Evolutionary conservation across 2,329 filamentous ascomycete species (phyloP), one percentile per base, ranked within the genome.

Genomic region (Hymenoscyphus linearis): DNA sequence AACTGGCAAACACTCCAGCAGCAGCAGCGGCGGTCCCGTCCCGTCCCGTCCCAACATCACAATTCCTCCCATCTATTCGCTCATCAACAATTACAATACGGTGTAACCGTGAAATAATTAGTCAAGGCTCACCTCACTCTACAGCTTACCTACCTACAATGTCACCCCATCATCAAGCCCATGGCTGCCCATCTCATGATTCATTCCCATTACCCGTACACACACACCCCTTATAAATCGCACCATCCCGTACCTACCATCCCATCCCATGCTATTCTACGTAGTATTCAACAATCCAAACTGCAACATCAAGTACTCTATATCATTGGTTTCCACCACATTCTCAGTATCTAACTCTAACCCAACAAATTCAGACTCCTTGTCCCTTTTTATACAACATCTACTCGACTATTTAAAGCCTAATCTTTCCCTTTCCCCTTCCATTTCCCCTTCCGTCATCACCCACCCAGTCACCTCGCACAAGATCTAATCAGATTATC

Each of bases 371-470:
- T n/a, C n/a, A n/a, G n/a, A n/a, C n/a, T n/a, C n/a, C n/a, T n/a
- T n/a, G n/a, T n/a, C n/a, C n/a, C n/a, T n/a, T n/a, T n/a, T n/a
- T n/a, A n/a, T n/a, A n/a, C n/a, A n/a, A n/a, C n/a, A n/a, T n/a
- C n/a, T n/a, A n/a, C n/a, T n/a, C n/a, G n/a, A n/a, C 40, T 47
- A 47, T 47, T 47, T 47, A 47, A 47, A 47, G n/a, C 40, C 40
- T 47, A 47, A n/a, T n/a, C n/a, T n/a, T n/a, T n/a, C n/a, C n/a
- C n/a, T n/a, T n/a, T n/a, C n/a, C n/a, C n/a, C n/a, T n/a, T n/a
- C n/a, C n/a, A n/a, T n/a, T n/a, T n/a, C n/a, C n/a, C n/a, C n/a
- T n/a, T n/a, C n/a, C n/a, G n/a, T n/a, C n/a, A n/a, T n/a, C n/a
- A n/a, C 16, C 5, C 2, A 40, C 37, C 16, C 9, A 14, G n/a